Evolutionary conservation across 1,284 basidiomycete species (phyloP).

Genomic region (Naganishia cerealis): DNA sequence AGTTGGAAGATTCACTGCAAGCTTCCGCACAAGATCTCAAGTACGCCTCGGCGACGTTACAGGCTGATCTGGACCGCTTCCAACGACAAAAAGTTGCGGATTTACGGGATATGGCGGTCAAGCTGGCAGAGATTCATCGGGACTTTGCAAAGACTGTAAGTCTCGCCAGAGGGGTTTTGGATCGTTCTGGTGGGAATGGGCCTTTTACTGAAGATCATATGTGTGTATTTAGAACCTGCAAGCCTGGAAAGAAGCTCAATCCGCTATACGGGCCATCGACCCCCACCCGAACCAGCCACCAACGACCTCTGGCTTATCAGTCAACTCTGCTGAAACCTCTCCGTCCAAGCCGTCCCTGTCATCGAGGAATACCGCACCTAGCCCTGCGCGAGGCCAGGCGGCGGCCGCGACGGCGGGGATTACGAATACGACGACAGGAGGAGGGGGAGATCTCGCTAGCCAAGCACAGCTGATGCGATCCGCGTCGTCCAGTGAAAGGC

Average conservation of each 20-base stretch:
- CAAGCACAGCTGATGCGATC: neutral
- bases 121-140: slow-evolving; percentile 82
- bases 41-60: slow-evolving; percentile 92
- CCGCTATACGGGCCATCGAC: slow-evolving; percentile 82
- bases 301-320: neutral
- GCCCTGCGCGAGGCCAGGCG: neutral
- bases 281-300: slow-evolving; percentile 76
- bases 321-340: neutral
- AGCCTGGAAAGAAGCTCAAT: slow-evolving; percentile 92
- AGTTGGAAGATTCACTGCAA: slow-evolving; percentile 91
- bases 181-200: neutral
- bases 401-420: neutral
- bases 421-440: neutral
- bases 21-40: slow-evolving; percentile 87
- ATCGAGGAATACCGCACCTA: slow-evolving; percentile 1
- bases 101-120: slow-evolving; percentile 84
- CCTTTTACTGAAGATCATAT: neutral
- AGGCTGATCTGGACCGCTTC: slow-evolving; percentile 95
- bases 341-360: neutral
- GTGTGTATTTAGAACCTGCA: slow-evolving; percentile 73
- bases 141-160: slow-evolving; percentile 92
- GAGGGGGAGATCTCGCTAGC: neutral
- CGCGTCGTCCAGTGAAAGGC: neutral
- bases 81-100: slow-evolving; percentile 98
- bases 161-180: slow-evolving; percentile 27